These are phyloP conservation scores for California macrophylla DNA, from an alignment of 441 rosid genomes.

Conservation along the genomic window DNA sequence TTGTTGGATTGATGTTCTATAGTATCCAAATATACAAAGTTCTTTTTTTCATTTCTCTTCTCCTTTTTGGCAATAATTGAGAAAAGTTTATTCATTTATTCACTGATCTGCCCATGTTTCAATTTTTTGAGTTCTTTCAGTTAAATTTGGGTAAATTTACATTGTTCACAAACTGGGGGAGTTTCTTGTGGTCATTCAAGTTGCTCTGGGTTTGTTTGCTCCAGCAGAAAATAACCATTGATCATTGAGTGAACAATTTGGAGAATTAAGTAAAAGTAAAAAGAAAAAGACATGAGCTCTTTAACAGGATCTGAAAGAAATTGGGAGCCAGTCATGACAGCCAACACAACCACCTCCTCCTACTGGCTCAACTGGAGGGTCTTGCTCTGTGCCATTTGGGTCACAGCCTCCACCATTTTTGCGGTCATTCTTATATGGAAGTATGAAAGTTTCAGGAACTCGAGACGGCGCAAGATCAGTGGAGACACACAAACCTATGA, in stretches of 20 bases:
- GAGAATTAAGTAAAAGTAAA: conserved; percentile 17
- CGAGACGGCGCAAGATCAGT: background rate
- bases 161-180: background rate
- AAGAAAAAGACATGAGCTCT: conserved; percentile 31
- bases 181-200: background rate
- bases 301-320: conserved; percentile 41
- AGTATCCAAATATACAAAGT: background rate
- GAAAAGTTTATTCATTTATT: background rate
- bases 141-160: background rate
- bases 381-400: conserved; percentile 47
- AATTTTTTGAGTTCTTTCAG: background rate
- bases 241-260: background rate
- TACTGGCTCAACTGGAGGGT: conserved; percentile 71
- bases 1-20: background rate
- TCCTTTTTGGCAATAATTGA: too few species aligned
- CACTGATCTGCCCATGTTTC: background rate
- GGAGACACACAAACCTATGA: conserved; percentile 24
- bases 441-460: conserved; percentile 38
- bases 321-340: conserved; percentile 60
- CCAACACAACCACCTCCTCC: conserved; percentile 33
- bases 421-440: conserved; percentile 44
- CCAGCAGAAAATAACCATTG: conserved; percentile 3
- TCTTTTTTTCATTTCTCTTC: background rate
- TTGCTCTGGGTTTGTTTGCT: background rate
- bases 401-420: conserved; percentile 22